A percentile compares a stretch with the other conserved stretches of the same genome.
Evolutionary conservation across 2,329 filamentous ascomycete species (phyloP).

Genomic region (Colletotrichum sojae): DNA sequence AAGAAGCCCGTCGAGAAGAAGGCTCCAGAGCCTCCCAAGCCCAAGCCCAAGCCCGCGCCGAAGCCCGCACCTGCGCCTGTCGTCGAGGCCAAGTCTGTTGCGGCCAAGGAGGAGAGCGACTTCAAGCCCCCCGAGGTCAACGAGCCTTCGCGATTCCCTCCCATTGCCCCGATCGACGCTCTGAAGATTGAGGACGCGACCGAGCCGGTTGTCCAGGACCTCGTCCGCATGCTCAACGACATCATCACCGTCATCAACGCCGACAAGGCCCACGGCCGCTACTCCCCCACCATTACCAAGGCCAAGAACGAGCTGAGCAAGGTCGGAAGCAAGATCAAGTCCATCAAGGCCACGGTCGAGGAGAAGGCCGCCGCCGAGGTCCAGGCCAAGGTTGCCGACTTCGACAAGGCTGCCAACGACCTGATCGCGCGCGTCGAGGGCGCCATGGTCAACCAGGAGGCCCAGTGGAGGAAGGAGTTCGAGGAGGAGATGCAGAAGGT

Average conservation of each 20-base stretch:
- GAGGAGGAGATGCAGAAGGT: slow-evolving; percentile 87
- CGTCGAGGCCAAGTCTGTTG: slow-evolving; percentile 50
- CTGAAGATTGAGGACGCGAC: slow-evolving; percentile 81
- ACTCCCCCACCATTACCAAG: slow-evolving; percentile 83
- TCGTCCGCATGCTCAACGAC: slow-evolving; percentile 96
- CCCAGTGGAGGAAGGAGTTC: slow-evolving; percentile 88
- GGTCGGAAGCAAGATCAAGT: slow-evolving; percentile 83
- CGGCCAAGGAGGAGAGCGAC: slow-evolving; percentile 48
- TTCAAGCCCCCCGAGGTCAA: slow-evolving; percentile 74
- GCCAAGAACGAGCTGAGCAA: slow-evolving; percentile 87
- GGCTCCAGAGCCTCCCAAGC: neutral
- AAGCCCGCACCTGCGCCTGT: slow-evolving; percentile 43
- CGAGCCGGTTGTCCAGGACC: slow-evolving; percentile 91
- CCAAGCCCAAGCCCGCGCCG: slow-evolving; percentile 24
- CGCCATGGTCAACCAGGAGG: slow-evolving; percentile 85
- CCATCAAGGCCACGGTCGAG: slow-evolving; percentile 78
- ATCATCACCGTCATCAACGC: slow-evolving; percentile 94
- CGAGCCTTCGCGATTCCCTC: slow-evolving; percentile 74
- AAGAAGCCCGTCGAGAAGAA: slow-evolving; percentile 48
- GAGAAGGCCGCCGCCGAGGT: slow-evolving; percentile 83
- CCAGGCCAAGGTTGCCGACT: slow-evolving; percentile 78
- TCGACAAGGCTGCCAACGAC: slow-evolving; percentile 88
- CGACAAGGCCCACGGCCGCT: slow-evolving; percentile 83
- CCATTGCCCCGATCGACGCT: slow-evolving; percentile 81
- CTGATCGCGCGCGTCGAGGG: slow-evolving; percentile 90